Evolutionary conservation across 2,329 filamentous ascomycete species (phyloP), one percentile per base, ranked within the genome.

Genomic region (Beauveria medogensis): DNA sequence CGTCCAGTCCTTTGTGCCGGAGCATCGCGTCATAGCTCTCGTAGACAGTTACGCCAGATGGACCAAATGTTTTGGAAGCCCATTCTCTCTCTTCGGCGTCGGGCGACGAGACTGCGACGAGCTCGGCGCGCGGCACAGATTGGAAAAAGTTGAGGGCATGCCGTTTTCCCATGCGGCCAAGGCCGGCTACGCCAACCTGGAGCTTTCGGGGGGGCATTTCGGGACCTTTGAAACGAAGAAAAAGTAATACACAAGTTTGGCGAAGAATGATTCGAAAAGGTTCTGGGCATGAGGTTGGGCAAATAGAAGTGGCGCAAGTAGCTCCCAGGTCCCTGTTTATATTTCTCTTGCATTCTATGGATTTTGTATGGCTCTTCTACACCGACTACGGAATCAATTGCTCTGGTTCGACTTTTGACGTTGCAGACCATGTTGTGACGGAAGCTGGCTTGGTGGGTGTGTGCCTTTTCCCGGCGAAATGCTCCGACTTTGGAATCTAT

Each of bases 101-200:
- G 10, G 78, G 77, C 0, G 76, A 77, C 65, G 77, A 81, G 12
- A 76, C 80, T 30, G 78, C 79, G 22, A 82, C 76, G 14, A 83
- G 72, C 58, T 79, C 69, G 10, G 79, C 78, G 18, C 77, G 75
- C 3, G 78, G 77, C 4, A 76, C 76, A 4, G 72, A 70, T 63
- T 78, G 69, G 43, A 81, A 69, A 50, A 80, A 75, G 63, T 79
- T 80, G 53, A 77, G 68, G 47, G 77, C 79, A 69, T 82, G 79
- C 18, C 78, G 74, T 60, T 77, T 75, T 51, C 80, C 80, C 77
- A 82, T 82, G 57, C 80, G 77, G 46, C 80, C 79, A 30, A 82
- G 77, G 59, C 80, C 79, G 34, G 77, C 77, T 40, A 75, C 76
- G 51, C 72, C 80, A 58, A 82, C 71, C 63, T 75, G 72, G 63